Evolutionary conservation across 257 asterid genomes (phyloP).

Genomic region (Primulina eburnea): DNA sequence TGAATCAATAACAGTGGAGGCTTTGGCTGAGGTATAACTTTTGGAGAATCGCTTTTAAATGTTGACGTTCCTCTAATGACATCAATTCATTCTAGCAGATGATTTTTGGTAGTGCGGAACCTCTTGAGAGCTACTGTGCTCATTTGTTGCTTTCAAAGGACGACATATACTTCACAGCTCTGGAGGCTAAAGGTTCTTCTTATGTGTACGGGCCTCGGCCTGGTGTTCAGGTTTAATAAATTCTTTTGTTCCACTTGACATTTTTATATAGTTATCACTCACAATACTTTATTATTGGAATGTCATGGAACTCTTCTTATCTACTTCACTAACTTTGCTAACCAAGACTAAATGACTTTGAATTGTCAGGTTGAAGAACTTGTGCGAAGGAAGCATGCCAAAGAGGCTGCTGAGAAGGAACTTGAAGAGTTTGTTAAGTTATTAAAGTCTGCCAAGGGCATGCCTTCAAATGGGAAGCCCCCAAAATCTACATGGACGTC

Average conservation of each 20-base stretch:
- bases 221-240: slow-evolving; percentile 53
- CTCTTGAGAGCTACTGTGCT: slow-evolving; percentile 92
- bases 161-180: slow-evolving; percentile 62
- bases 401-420: slow-evolving; percentile 75
- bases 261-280: slow-evolving; percentile 1
- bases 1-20: slow-evolving; percentile 64
- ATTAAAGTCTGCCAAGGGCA: slow-evolving; percentile 61
- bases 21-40: slow-evolving; percentile 81
- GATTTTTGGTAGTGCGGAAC: slow-evolving; percentile 92
- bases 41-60: slow-evolving; percentile 20
- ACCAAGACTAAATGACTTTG: slow-evolving; percentile 21
- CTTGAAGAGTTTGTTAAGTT: slow-evolving; percentile 63
- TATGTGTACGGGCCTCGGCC: slow-evolving; percentile 90
- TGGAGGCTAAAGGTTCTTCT: slow-evolving; percentile 62
- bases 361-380: slow-evolving; percentile 80
- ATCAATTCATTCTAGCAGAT: slow-evolving; percentile 61
- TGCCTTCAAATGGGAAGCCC: slow-evolving; percentile 67
- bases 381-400: slow-evolving; percentile 56
- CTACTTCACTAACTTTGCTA: slow-evolving; percentile 18
- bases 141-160: slow-evolving; percentile 79
- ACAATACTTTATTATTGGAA: not conserved
- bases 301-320: slow-evolving; percentile 8
- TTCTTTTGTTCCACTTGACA: slow-evolving; percentile 15
- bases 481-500: slow-evolving; percentile 62
- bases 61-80: slow-evolving; percentile 40